Conservation (phyloP, 495 filamentous ascomycete genomes). For the Achaetomiella virescens region DNA sequence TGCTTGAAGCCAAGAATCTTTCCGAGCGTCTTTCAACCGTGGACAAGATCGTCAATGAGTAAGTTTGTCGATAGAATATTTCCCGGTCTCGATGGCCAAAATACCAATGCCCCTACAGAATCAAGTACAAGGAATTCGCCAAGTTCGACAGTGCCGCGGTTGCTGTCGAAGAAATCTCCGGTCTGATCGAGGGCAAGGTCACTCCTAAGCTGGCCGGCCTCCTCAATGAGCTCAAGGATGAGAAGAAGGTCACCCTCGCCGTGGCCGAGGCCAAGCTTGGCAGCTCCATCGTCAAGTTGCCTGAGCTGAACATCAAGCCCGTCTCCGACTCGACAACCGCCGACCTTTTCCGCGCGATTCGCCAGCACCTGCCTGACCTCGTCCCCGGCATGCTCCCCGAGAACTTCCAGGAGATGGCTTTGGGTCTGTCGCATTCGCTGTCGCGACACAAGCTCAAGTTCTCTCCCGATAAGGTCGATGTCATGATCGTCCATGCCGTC, state of each 20-base stretch:
- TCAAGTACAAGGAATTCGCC: slow-evolving; percentile 93
- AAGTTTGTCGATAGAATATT: slow-evolving; percentile 33
- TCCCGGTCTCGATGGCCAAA: background rate
- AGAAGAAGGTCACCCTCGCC: slow-evolving; percentile 93
- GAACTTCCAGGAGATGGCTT: slow-evolving; percentile 84
- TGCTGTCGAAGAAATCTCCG: slow-evolving; percentile 81
- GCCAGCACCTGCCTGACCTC: slow-evolving; percentile 79
- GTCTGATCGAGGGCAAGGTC: slow-evolving; percentile 88
- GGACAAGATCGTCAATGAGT: slow-evolving; percentile 83
- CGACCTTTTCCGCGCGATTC: slow-evolving; percentile 90
- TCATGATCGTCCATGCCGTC: slow-evolving; percentile 98
- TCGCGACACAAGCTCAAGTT: slow-evolving; percentile 99
- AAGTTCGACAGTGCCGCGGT: slow-evolving; percentile 90
- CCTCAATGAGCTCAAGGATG: slow-evolving; percentile 87
- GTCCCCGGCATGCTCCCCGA: slow-evolving; percentile 82
- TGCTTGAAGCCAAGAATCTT: slow-evolving; percentile 78
- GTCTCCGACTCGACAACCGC: slow-evolving; percentile 80
- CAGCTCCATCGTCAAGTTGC: slow-evolving; percentile 86
- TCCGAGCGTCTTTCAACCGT: slow-evolving; percentile 66
- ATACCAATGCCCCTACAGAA: slow-evolving; percentile 42
- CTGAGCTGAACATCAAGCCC: slow-evolving; percentile 73
- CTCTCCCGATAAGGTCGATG: slow-evolving; percentile 97
- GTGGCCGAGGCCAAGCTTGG: slow-evolving; percentile 94
- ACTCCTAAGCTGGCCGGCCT: slow-evolving; percentile 80
- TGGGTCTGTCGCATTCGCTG: slow-evolving; percentile 93